phyloP scores from a whole-genome alignment of 2,329 filamentous ascomycete genomes.

The Chaetoscypha palmicola region DNA sequence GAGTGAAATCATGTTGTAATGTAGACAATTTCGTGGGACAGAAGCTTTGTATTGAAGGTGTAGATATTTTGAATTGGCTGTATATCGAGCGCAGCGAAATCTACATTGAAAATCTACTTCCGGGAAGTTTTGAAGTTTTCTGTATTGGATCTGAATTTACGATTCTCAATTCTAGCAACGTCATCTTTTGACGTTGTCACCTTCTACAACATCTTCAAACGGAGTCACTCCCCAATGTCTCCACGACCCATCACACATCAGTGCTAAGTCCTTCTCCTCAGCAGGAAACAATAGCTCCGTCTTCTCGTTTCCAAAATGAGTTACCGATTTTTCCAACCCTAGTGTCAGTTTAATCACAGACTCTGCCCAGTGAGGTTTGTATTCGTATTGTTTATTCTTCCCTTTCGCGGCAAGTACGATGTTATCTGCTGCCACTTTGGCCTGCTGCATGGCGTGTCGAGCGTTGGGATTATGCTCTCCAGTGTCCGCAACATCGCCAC shows the following conservation, averaged over 20 bases:
- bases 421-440: slow-evolving; percentile 1
- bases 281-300: background rate
- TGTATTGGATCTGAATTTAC: no score
- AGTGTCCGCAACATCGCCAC: slow-evolving; percentile 2
- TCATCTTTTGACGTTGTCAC: background rate
- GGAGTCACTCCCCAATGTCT: background rate
- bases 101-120: no score
- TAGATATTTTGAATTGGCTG: no score
- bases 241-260: slow-evolving; percentile 1
- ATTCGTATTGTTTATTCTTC: background rate
- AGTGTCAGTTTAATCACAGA: slow-evolving; percentile 3
- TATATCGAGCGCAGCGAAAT: no score
- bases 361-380: slow-evolving; percentile 4
- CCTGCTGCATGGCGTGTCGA: slow-evolving; percentile 1
- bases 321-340: background rate
- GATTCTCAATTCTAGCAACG: no score
- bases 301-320: background rate
- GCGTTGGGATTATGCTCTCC: slow-evolving; percentile 1
- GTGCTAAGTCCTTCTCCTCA: background rate
- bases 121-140: no score
- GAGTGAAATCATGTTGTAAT: no score
- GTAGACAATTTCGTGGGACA: no score
- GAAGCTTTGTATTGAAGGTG: no score
- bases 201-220: background rate
- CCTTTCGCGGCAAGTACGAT: background rate